phyloP scores from a whole-genome alignment of 371 early-diverging fungal species.

The Mortierella sp. region DNA sequence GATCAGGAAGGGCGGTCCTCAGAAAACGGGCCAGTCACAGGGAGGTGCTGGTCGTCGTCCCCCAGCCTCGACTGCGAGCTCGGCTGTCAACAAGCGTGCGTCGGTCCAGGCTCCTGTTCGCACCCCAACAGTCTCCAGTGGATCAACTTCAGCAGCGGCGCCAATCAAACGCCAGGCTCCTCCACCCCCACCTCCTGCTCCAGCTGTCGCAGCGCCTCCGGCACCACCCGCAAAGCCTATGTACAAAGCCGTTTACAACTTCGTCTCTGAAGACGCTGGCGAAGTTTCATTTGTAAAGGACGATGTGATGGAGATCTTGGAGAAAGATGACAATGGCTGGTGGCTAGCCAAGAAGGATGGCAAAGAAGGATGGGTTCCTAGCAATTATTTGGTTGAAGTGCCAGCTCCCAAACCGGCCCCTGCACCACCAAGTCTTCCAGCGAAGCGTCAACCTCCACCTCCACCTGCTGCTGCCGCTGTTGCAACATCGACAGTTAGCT shows the following conservation, averaged over 20 bases:
- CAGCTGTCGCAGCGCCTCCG: constrained; percentile 59
- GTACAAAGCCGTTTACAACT: constrained; percentile 83
- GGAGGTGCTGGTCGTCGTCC: constrained; percentile 29
- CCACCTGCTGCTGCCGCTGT: constrained; percentile 56
- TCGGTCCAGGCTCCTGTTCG: constrained; percentile 23
- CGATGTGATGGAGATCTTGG: constrained; percentile 77
- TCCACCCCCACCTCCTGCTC: constrained; percentile 71
- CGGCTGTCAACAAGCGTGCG: constrained; percentile 25
- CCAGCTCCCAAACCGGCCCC: constrained; percentile 63
- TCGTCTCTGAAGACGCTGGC: constrained; percentile 69
- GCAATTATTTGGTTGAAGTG: constrained; percentile 80
- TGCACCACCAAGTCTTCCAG: constrained; percentile 63
- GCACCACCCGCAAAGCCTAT: constrained; percentile 63
- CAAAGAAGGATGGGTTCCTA: constrained; percentile 87
- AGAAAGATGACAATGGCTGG: constrained; percentile 89
- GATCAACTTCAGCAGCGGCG: constrained; percentile 34
- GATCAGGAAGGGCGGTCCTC: constrained; percentile 46
- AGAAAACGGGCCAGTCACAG: constrained; percentile 14
- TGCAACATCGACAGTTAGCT: constrained; percentile 14
- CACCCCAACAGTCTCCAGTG: constrained; percentile 30
- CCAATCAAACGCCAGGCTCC: constrained; percentile 57
- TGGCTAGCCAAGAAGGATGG: constrained; percentile 83
- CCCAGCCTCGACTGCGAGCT: constrained; percentile 26
- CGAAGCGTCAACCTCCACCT: constrained; percentile 61
- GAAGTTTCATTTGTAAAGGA: constrained; percentile 78